Base-by-base conservation (phyloP, 2,329 filamentous ascomycete genomes). In the Metarhizium album region DNA sequence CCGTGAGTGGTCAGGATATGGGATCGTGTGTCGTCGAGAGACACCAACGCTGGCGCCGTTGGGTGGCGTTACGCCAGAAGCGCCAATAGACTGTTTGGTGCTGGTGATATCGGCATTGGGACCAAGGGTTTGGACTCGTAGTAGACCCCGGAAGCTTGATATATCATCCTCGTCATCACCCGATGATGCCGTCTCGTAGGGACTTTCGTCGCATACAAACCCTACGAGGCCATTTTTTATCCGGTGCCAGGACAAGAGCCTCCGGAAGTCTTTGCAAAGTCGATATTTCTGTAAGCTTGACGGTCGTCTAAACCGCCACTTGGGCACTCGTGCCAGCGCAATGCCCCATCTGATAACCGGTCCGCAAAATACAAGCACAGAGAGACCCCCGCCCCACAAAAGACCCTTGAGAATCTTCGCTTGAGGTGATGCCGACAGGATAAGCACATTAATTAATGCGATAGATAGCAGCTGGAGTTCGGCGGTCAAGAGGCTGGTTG, bases 391-490 rank as follows among this genome's bases (percentile, higher is more conserved):
- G 43, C 83, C 74, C 87, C 87, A 95, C 51, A 96, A 74, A 49
- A 97, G 71, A 16, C 86, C 82, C 69, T 95, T 93, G 46, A 97
- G 72, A 54, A 95, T 90, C 55, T 88, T 75, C 16, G 84, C 81
- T 67, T 97, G 93, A 0, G 91, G 87, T 0, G 90, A 93, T 6
- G 73, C 71, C 0, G 90, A 82, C 54, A 95, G 78, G 2, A 95
- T 65, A 1, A 94, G 71, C 14, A 96, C 70, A 60, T 95, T 89
- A 60, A 96, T 84, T 14, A 98, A 74, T 2, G 83, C 82, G 38
- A 86, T 80, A 1, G 91, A 91, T 16, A 97, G 77, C 9, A 98
- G 74, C 60, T 96, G 89, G 42, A 96, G 75, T 66, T 98, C 93
- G 4, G 93, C 83, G 2, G 86, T 79, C 48, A 97, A 74, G 42